Evolutionary conservation across 1,284 basidiomycete species (phyloP), one percentile per base, ranked within the genome.

Genomic region (Fomitopsis pinicola): DNA sequence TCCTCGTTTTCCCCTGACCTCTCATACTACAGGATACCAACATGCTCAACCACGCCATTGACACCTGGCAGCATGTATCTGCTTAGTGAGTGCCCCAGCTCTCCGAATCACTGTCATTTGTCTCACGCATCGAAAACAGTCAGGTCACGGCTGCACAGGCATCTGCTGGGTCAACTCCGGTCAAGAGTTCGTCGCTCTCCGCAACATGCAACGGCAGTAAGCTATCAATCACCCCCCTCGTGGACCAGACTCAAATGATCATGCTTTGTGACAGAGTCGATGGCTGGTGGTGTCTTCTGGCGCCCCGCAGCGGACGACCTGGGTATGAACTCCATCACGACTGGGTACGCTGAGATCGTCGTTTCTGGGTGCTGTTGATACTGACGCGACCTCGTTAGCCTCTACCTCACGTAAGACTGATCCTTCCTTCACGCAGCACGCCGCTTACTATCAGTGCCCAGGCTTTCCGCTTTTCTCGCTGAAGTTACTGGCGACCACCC

Each of bases 11-110:
- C 30, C 30, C 5, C 30, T 33, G 30, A 33, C 30, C 30, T 22
- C 22, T 33, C 7, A 2, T 22, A 17, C 1, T 28, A 28, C 5
- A 54, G 52, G 28, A 82, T 59, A 62, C 67, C 12, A 75, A 72
- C 48, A 66, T 81, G 6, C 67, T 82, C 45, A 70, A 72, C 4
- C 76, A 82, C 63, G 80, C 80, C 0, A 70, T 80, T 40, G 75
- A 75, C n/a, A 79, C 77, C 30, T 84, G 81, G 82, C 77, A 76
- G 30, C 75, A 78, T 58, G 77, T 83, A 9, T 73, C 76, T 2
- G 72, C 71, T 55, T 83, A 76, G 81, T 81, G 59, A 66, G 79
- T 67, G 0, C 17, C 28, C 10, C 5, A 22, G 19, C 12, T 30
- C n/a, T 26, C 12, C 9, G 14, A 40, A 53, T 36, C 26, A 30